Base-by-base conservation (phyloP, 495 filamentous ascomycete species). In the Aspergillus incahuasiensis region DNA sequence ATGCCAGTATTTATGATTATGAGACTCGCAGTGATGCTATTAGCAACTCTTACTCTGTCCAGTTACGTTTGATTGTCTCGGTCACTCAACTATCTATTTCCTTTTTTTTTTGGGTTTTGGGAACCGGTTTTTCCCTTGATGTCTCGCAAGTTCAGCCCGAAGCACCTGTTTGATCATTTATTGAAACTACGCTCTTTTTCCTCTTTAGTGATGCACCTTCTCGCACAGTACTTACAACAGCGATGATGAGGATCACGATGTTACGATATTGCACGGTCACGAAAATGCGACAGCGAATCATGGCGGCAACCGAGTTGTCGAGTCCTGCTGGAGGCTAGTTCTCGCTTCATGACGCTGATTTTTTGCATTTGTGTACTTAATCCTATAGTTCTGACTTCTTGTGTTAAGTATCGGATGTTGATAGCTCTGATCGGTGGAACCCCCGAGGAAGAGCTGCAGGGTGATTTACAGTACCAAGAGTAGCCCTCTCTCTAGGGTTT, bases 221-320 rank as follows among this genome's bases (percentile, higher is more conserved):
- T 73, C 69, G 70, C 71, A 73, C 66, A 68, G 68, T 68, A 68
- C 68, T 68, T 66, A 62, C 59, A 53, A 51, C 62, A 69, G 72
- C 72, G 73, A 74, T 74, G 69, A 76, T 67, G 73, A 74, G 70
- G 69, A 74, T 74, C 68, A 77, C 69, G 74, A 70, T 63, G 62
- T 75, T 68, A 77, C 72, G 74, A 76, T 69, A 63, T 64, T 76
- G 65, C 72, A 75, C 67, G 73, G 71, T 71, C 68, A 67, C 68
- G 59, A 69, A 50, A 65, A 56, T 65, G 63, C 40, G 50, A 55
- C 58, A 63, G 54, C 57, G 44, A 51, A 52, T 54, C 54, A 58
- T 54, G 56, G 41, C 52, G 52, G 58, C 63, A 66, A 62, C 60
- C 53, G 59, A 60, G 63, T 66, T 66, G 63, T 48, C 57, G 54